These are phyloP conservation scores for Phialocephala sp. DNA, from an alignment of 2,329 filamentous ascomycete species.

Conservation along the genomic window DNA sequence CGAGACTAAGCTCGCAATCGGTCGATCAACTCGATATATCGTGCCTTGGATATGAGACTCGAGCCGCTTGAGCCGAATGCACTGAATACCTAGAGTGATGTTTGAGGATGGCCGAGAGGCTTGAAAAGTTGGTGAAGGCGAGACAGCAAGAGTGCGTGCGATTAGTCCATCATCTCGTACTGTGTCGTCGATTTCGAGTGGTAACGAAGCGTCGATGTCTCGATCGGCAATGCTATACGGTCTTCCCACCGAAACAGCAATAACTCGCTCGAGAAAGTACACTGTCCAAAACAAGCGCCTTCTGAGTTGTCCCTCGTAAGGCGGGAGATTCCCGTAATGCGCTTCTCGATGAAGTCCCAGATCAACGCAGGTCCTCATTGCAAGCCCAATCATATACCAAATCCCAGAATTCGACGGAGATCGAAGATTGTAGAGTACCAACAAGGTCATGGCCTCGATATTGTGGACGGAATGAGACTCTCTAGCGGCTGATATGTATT, in stretches of 20 bases:
- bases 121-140: conserved; percentile 41
- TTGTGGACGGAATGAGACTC: conserved; percentile 56
- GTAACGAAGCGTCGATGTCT: conserved; percentile 56
- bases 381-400: conserved; percentile 60
- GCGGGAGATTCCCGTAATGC: conserved; percentile 49
- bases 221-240: conserved; percentile 57
- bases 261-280: conserved; percentile 55
- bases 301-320: conserved; percentile 51
- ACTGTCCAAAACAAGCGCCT: conserved; percentile 58
- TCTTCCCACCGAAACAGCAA: conserved; percentile 56
- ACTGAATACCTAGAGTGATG: conserved; percentile 50
- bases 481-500: conserved; percentile 54
- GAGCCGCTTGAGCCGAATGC: conserved; percentile 52
- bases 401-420: conserved; percentile 56
- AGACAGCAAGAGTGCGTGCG: conserved; percentile 38
- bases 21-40: conserved; percentile 56
- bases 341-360: conserved; percentile 56
- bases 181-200: conserved; percentile 50
- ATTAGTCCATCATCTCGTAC: conserved; percentile 44
- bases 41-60: conserved; percentile 57
- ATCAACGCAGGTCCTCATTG: conserved; percentile 59
- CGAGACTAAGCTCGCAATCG: conserved; percentile 49
- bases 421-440: conserved; percentile 56
- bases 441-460: conserved; percentile 56
- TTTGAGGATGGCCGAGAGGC: conserved; percentile 42